Evolutionary conservation across 2,329 filamentous ascomycete genomes (phyloP), one percentile per base, ranked within the genome.

Genomic region (Tolypocladium inflatum): DNA sequence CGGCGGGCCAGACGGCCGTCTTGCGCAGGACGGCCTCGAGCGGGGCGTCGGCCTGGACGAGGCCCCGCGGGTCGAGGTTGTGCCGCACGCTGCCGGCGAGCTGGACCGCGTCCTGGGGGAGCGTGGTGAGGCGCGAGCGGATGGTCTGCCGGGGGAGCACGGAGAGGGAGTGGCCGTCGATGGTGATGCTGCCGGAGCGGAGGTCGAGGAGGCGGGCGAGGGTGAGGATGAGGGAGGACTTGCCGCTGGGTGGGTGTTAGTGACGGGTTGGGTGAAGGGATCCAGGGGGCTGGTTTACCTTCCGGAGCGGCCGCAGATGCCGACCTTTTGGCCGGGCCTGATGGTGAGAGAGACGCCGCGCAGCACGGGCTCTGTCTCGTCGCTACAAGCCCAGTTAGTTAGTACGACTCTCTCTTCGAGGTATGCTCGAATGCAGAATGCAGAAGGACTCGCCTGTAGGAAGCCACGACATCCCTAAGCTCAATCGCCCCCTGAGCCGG

Each of bases 241-340:
- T 82, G 2, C 80, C 80, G 57, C 78, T 81, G 19, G n/a, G 7
- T 23, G 23, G 21, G 17, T 30, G 45, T 50, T 10, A 50, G 45
- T 50, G 23, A 10, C 10, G 13, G 7, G 7, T 30, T 30, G 7
- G 3, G 45, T 7, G 21, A 26, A 19, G 45, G 26, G 45, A 30
- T 9, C 19, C 15, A 10, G 48, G 21, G 51, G 21, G 35, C 1
- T 8, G 21, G 21, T 26, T 55, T 59, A 61, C 58, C 62, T 64
- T 30, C 80, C 80, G 7, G 76, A 80, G 0, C 79, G 76, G 2
- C 80, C 80, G 55, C 78, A 79, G 7, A 82, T 70, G 7, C 74
- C 79, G 4, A 83, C 68, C 45, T 78, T 80, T 59, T 78, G 71
- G 0, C 78, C 78, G 0, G 74, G 65, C 4, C 64, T 48, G 6